These are phyloP conservation scores for Limnanthes douglasii DNA, from an alignment of 345 rosid species.

Conservation along the genomic window DNA sequence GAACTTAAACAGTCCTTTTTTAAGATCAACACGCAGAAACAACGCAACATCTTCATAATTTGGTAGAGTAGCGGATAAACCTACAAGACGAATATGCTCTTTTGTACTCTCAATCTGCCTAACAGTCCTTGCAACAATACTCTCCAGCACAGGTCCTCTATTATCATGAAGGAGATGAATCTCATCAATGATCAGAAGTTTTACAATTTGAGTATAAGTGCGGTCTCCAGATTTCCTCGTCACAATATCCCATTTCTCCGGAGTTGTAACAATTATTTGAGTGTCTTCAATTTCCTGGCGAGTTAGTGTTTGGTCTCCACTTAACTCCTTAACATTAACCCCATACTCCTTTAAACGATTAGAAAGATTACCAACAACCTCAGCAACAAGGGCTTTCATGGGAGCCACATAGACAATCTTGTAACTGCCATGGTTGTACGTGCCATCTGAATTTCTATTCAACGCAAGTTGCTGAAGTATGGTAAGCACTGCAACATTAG, in stretches of 20 bases:
- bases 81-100: conserved; percentile 88
- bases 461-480: conserved; percentile 84
- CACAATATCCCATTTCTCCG: conserved; percentile 97
- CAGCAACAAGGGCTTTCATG: conserved; percentile 99
- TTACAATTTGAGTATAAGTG: conserved; percentile 87
- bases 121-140: conserved; percentile 93
- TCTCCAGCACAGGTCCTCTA: conserved; percentile 97
- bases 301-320: conserved; percentile 88
- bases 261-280: conserved; percentile 92
- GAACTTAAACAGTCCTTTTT: conserved; percentile 66
- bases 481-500: conserved; percentile 92
- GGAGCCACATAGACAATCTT: conserved; percentile 98
- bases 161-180: conserved; percentile 97
- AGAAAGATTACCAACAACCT: conserved; percentile 84
- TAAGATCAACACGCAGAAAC: conserved; percentile 62
- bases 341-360: conserved; percentile 61
- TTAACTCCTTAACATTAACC: conserved; percentile 70
- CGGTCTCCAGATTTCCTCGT: conserved; percentile 99
- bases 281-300: conserved; percentile 96
- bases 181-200: conserved; percentile 83
- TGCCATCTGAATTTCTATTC: conserved; percentile 48
- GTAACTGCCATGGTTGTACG: conserved; percentile 53
- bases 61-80: conserved; percentile 89
- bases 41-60: conserved; percentile 90
- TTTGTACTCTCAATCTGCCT: conserved; percentile 89